A percentile compares a stretch with the other conserved stretches of the same genome.
Evolutionary conservation across 192 early-diverging fungal genomes (phyloP).

Genomic region (Chytriomyces confervae): DNA sequence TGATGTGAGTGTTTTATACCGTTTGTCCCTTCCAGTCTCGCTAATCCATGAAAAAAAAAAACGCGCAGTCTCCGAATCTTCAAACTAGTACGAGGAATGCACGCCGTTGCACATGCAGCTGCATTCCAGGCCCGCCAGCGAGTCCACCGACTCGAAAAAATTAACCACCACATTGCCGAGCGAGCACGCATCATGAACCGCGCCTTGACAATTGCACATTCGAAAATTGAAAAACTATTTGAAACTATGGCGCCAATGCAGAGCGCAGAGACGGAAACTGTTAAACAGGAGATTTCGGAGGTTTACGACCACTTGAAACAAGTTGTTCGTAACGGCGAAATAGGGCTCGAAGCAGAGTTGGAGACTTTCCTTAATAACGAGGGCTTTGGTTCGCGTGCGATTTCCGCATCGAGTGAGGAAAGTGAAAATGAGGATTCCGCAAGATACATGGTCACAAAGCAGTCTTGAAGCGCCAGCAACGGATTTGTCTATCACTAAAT

Average conservation of each 20-base stretch:
- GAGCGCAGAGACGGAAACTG: background rate
- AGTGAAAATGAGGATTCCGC: no score
- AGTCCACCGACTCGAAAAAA: background rate
- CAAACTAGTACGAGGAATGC: conserved; percentile 2
- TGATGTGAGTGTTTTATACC: background rate
- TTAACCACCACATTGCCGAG: background rate
- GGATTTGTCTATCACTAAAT: no score
- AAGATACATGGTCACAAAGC: no score
- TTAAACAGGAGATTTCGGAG: background rate
- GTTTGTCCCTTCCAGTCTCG: background rate
- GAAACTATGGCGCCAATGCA: background rate
- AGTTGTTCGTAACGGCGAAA: background rate
- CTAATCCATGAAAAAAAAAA: background rate
- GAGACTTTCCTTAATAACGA: background rate
- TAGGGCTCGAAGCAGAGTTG: background rate
- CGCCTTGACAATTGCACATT: background rate
- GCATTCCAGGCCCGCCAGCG: background rate
- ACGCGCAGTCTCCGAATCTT: background rate
- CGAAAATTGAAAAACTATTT: background rate
- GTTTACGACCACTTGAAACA: background rate
- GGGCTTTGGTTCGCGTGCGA: background rate
- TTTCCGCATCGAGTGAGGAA: no score
- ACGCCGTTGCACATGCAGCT: background rate
- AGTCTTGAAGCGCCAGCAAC: no score
- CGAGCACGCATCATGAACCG: background rate